Evolutionary conservation across 2,329 filamentous ascomycete genomes (phyloP), one percentile per base, ranked within the genome.

Genomic region (Alternaria gansuensis): DNA sequence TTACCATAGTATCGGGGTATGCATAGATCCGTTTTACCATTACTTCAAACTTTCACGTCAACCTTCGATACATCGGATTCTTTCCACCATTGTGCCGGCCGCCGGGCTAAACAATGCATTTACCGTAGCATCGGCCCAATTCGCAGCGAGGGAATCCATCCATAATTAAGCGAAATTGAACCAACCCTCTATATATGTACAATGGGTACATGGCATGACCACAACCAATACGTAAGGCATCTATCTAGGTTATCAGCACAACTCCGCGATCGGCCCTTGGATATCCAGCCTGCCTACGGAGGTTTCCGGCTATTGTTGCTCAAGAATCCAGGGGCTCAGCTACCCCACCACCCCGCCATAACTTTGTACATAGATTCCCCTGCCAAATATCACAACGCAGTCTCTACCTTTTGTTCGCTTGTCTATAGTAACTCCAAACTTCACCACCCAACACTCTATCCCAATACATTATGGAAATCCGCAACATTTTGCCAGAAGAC

Each of bases 381-480:
- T 21, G 51, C 39, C 44, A 56, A 37, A 37, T 45, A 46, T 26
- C 48, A 45, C 51, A 36, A 37, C 43, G 34, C 11, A 9, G 14
- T 53, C 26, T 29, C 52, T 53, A 48, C 45, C 29, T 53, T 28
- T 6, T 23, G 1, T 11, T 39, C 26, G 39, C 45, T 36, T 40
- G 34, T 26, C 3, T 24, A 53, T 17, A 10, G 26, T 45, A 36
- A 8, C 6, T 34, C 23, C 5, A 17, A n/a, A 8, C 9, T 34
- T 37, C 45, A 26, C 43, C 44, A 34, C 13, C n/a, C 34, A 14
- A 34, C 17, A 44, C 6, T 33, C 23, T 24, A 17, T 40, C 17
- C 1, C 8, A 21, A 21, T 36, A 31, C 59, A 65, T 28, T 13
- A 76, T 76, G 74, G 76, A 77, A 57, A 71, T 75, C 34, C 75